phyloP scores from a whole-genome alignment of 179 eudicot genomes.

The Pouteria campechiana region DNA sequence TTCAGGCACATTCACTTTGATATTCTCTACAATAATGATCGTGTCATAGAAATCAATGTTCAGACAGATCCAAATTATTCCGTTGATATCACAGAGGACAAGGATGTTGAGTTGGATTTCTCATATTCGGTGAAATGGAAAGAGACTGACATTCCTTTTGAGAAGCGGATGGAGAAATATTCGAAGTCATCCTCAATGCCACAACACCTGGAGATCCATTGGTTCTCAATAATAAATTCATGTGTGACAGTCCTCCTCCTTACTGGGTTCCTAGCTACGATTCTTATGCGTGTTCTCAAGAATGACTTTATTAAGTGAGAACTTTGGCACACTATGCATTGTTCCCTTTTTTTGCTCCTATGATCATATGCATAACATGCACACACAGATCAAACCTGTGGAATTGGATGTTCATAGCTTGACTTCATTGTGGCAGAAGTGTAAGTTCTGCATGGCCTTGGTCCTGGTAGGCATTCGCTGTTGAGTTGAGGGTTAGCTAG shows the following conservation, averaged over 20 bases:
- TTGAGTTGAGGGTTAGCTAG: no score
- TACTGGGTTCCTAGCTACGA: slow-evolving; percentile 44
- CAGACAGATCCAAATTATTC: slow-evolving; percentile 31
- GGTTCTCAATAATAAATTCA: slow-evolving; percentile 48
- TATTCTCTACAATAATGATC: slow-evolving; percentile 30
- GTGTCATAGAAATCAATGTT: slow-evolving; percentile 38
- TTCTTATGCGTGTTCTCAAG: slow-evolving; percentile 44
- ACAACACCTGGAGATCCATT: slow-evolving; percentile 44
- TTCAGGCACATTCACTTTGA: slow-evolving; percentile 44
- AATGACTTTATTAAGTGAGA: slow-evolving; percentile 44
- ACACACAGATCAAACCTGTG: not conserved
- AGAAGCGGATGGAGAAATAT: slow-evolving; percentile 39
- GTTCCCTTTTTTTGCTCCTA: not conserved
- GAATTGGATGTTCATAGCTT: not conserved
- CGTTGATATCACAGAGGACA: slow-evolving; percentile 44
- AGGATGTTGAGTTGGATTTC: slow-evolving; percentile 34
- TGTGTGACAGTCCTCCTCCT: slow-evolving; percentile 49
- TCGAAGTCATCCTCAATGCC: slow-evolving; percentile 38
- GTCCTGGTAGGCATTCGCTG: no score
- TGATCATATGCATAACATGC: not conserved
- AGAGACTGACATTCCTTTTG: slow-evolving; percentile 29
- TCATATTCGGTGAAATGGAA: slow-evolving; percentile 37
- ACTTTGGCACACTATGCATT: no score
- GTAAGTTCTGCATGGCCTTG: no score
- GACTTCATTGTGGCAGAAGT: no score